These are phyloP conservation scores for Brassica hybrid DNA, from an alignment of 441 rosid species.

Conservation along the genomic window DNA sequence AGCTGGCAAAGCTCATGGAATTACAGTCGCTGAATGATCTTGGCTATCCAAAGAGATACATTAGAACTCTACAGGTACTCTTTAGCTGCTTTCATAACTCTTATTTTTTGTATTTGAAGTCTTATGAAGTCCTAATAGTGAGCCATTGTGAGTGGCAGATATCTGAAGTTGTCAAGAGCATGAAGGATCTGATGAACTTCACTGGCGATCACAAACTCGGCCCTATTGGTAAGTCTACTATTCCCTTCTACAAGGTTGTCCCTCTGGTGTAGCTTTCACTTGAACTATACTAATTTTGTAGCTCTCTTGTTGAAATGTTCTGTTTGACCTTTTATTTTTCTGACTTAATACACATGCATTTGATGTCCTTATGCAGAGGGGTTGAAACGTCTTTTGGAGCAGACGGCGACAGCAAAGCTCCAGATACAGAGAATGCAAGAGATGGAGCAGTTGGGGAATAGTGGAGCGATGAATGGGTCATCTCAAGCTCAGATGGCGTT, in stretches of 20 bases:
- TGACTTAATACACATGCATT: not conserved
- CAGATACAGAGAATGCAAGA: slow-evolving; percentile 91
- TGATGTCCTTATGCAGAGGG: slow-evolving; percentile 60
- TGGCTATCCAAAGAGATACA: slow-evolving; percentile 95
- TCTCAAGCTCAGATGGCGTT: too few species aligned
- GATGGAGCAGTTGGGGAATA: slow-evolving; percentile 77
- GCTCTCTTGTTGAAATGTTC: not conserved
- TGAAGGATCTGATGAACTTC: slow-evolving; percentile 94
- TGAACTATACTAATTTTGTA: not conserved
- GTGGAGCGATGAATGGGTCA: slow-evolving; percentile 36
- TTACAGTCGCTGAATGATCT: not conserved
- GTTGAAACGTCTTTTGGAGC: slow-evolving; percentile 77
- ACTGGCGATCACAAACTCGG: slow-evolving; percentile 76
- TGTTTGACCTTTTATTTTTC: slow-evolving; percentile 4
- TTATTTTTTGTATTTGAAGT: not conserved
- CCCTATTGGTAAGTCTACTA: slow-evolving; percentile 69
- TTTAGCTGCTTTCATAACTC: slow-evolving; percentile 29
- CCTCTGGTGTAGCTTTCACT: not conserved
- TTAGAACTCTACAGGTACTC: slow-evolving; percentile 88
- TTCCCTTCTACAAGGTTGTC: not conserved
- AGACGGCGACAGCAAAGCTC: slow-evolving; percentile 56
- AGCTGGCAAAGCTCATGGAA: not conserved
- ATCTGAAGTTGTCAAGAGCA: slow-evolving; percentile 96
- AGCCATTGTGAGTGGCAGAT: slow-evolving; percentile 56
- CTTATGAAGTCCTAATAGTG: not conserved